A percentile compares a stretch with the other conserved stretches of the same genome.
Evolutionary conservation across 352 stramenopile species (phyloP).

Genomic region (Pythium rhizo-oryzae): DNA sequence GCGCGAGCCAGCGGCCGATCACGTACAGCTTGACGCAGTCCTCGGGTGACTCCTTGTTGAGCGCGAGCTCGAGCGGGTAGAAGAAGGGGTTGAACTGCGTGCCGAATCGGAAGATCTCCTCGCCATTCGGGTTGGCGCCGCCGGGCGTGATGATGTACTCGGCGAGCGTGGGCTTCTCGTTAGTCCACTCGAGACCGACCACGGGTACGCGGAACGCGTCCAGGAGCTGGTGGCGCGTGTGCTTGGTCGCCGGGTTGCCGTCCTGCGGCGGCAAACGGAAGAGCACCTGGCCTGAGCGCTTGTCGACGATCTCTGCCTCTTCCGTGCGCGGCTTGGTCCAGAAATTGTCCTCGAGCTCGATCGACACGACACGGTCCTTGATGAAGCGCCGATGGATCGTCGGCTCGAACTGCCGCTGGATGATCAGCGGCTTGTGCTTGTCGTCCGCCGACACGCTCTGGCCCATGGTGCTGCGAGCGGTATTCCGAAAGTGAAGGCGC

Average conservation of each 20-base stretch:
- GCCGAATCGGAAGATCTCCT: constrained; percentile 14
- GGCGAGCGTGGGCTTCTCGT: constrained; percentile 17
- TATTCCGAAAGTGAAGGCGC: neutral
- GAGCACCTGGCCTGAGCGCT: constrained; percentile 19
- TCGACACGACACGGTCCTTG: constrained; percentile 22
- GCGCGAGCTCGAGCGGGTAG: constrained; percentile 20
- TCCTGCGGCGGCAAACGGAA: constrained; percentile 20
- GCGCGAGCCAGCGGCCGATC: constrained; percentile 25
- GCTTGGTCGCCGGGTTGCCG: constrained; percentile 14
- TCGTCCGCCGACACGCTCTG: constrained; percentile 22
- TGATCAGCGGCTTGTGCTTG: constrained; percentile 28
- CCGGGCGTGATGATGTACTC: constrained; percentile 19
- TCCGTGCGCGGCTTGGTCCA: constrained; percentile 24
- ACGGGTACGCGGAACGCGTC: constrained; percentile 27
- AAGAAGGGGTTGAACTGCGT: constrained; percentile 28
- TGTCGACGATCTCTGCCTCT: constrained; percentile 23
- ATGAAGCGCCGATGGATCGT: constrained; percentile 29
- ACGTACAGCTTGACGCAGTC: constrained; percentile 17
- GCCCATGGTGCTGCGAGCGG: constrained; percentile 9
- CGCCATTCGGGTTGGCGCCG: constrained; percentile 10
- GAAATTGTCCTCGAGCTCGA: constrained; percentile 28
- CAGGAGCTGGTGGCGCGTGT: constrained; percentile 21
- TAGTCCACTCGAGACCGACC: constrained; percentile 18
- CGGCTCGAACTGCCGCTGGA: constrained; percentile 22
- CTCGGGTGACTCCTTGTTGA: constrained; percentile 16